Evolutionary conservation across 345 rosid genomes (phyloP).

Genomic region (Iberis pinnata): DNA sequence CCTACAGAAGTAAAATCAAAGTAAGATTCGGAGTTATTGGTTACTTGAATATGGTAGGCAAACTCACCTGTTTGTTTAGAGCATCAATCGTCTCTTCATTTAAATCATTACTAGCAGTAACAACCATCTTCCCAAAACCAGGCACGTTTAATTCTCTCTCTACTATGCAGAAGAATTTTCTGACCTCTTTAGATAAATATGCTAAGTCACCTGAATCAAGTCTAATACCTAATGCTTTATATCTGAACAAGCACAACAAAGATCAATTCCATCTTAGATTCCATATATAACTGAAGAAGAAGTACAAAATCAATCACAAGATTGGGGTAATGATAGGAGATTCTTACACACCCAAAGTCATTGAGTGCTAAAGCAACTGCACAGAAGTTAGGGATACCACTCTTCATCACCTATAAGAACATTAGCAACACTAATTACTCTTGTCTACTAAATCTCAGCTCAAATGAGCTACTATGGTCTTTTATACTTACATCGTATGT

Average conservation of each 20-base stretch:
- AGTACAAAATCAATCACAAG: not conserved
- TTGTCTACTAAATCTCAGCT: constrained; percentile 1
- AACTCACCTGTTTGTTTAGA: constrained; percentile 77
- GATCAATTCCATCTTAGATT: not conserved
- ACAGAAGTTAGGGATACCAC: constrained; percentile 92
- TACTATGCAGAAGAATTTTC: constrained; percentile 55
- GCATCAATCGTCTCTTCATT: constrained; percentile 99
- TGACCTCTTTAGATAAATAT: constrained; percentile 68
- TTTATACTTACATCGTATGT: constrained; percentile 43
- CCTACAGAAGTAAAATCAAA: constrained; percentile 33
- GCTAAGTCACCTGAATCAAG: constrained; percentile 96
- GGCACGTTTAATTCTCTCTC: constrained; percentile 66
- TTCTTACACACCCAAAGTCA: constrained; percentile 67
- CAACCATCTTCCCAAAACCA: constrained; percentile 60
- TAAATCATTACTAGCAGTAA: constrained; percentile 93
- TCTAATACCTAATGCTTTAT: constrained; percentile 82
- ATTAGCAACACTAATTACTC: not conserved
- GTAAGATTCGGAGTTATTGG: not conserved
- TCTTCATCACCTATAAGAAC: constrained; percentile 64
- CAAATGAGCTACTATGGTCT: not conserved
- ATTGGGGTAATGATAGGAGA: constrained; percentile 8
- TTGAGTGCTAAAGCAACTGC: constrained; percentile 89
- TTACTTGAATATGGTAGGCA: not conserved
- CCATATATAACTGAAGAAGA: too few relatives aligned
- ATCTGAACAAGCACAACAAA: constrained; percentile 41